Conservation (phyloP, 495 filamentous ascomycete species). For the Annulohypoxylon moriforme region DNA sequence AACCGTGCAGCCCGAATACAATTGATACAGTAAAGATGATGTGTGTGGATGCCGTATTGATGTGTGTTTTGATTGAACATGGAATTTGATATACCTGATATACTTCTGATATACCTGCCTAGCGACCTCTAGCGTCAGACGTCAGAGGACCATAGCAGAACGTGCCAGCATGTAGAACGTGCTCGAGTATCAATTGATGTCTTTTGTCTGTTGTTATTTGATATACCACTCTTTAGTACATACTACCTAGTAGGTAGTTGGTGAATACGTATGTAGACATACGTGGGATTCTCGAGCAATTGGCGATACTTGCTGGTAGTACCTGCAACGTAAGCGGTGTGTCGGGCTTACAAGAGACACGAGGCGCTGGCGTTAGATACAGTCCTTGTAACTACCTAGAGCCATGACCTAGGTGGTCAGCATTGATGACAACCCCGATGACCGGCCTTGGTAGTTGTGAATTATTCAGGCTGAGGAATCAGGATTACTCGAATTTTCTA, state of each 20-base stretch:
- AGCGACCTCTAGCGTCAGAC: neutral
- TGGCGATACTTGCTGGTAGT: neutral
- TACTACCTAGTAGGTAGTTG: neutral
- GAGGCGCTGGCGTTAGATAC: neutral
- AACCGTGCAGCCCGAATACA: conserved; percentile 10
- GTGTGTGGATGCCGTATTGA: neutral
- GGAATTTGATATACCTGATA: neutral
- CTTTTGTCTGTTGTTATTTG: neutral
- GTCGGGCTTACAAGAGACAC: conserved; percentile 7
- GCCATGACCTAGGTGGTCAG: conserved; percentile 13
- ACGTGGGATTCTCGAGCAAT: neutral
- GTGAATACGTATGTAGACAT: neutral
- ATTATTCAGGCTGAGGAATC: conserved; percentile 19
- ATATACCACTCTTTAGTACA: neutral
- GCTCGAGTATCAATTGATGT: neutral
- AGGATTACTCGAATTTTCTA: neutral
- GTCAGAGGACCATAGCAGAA: neutral
- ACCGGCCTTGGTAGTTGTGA: conserved; percentile 16
- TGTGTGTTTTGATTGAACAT: conserved; percentile 5
- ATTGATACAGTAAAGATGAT: conserved; percentile 9
- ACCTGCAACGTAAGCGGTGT: conserved; percentile 14
- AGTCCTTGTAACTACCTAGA: neutral
- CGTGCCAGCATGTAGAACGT: neutral
- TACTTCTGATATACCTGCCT: no score
- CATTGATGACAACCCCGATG: conserved; percentile 32